Conservation (phyloP, 1,139 yeast species). For the Lodderomyces theae region DNA sequence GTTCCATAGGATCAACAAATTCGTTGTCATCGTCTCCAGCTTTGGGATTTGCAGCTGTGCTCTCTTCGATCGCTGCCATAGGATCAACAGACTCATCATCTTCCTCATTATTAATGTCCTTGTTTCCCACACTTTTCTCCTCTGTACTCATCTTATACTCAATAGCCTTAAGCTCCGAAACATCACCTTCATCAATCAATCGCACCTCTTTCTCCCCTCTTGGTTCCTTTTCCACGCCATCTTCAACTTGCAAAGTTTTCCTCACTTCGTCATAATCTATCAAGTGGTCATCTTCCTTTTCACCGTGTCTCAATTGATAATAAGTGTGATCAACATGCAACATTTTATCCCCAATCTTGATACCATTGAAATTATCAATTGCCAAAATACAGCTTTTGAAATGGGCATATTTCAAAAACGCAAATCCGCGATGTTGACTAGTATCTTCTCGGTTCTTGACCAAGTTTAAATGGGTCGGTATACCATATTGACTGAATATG, state of each 20-base stretch:
- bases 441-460: slow-evolving; percentile 62
- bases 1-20: slow-evolving; percentile 21
- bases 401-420: slow-evolving; percentile 79
- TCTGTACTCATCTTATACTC: not conserved
- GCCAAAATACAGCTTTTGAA: slow-evolving; percentile 81
- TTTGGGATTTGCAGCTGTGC: slow-evolving; percentile 12
- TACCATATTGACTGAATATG: slow-evolving; percentile 87
- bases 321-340: slow-evolving; percentile 77
- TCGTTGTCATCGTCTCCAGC: slow-evolving; percentile 14
- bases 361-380: slow-evolving; percentile 83
- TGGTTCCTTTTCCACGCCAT: slow-evolving; percentile 12
- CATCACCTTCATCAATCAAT: slow-evolving; percentile 1
- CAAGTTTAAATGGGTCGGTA: slow-evolving; percentile 74
- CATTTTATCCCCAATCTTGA: slow-evolving; percentile 53
- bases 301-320: slow-evolving; percentile 55
- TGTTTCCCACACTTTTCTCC: not conserved
- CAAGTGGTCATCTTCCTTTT: slow-evolving; percentile 43
- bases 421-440: slow-evolving; percentile 68
- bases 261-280: slow-evolving; percentile 31
- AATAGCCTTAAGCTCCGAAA: not conserved
- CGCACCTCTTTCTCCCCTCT: slow-evolving; percentile 1
- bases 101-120: slow-evolving; percentile 5
- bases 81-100: slow-evolving; percentile 20
- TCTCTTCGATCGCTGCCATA: slow-evolving; percentile 15
- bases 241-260: too few relatives aligned